Conservation (phyloP, 1,139 yeast genomes). For the Candida sp. region DNA sequence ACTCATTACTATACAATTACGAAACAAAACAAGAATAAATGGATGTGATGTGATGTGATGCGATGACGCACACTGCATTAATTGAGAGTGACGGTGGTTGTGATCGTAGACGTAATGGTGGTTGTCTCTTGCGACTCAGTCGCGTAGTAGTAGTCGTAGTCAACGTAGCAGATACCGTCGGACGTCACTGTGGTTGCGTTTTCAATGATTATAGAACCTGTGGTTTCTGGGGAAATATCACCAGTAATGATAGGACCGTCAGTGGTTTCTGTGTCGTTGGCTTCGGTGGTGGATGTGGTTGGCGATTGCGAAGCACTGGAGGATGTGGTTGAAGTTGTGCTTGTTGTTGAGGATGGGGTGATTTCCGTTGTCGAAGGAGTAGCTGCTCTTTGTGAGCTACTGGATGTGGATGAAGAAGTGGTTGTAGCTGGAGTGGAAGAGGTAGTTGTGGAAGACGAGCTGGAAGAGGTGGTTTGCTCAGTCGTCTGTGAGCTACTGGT, state of each 20-base stretch:
- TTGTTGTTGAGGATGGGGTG: background rate
- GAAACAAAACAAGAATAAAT: background rate
- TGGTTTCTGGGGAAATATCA: slow-evolving; percentile 34
- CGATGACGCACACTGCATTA: too few relatives aligned
- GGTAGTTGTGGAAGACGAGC: slow-evolving; percentile 4
- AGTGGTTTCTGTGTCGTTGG: slow-evolving; percentile 18
- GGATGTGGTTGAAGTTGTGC: slow-evolving; percentile 8
- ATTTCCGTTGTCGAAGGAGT: background rate
- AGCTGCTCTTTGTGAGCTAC: background rate
- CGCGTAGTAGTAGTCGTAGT: slow-evolving; percentile 46
- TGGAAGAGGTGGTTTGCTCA: background rate
- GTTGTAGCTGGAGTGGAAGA: slow-evolving; percentile 2
- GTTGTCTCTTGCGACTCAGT: slow-evolving; percentile 37
- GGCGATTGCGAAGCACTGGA: slow-evolving; percentile 12
- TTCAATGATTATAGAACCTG: slow-evolving; percentile 43
- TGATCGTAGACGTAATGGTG: slow-evolving; percentile 42
- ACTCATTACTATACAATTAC: background rate
- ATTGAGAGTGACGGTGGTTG: slow-evolving; percentile 36
- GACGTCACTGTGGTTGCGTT: slow-evolving; percentile 37
- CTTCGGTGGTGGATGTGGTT: slow-evolving; percentile 8
- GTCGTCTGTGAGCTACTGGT: background rate
- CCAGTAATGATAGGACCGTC: slow-evolving; percentile 35
- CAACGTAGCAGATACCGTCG: slow-evolving; percentile 41
- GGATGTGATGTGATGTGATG: too few relatives aligned
- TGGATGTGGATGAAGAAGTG: slow-evolving; percentile 1